These are phyloP conservation scores for Aureobasidium sp. DNA, from an alignment of 2,329 filamentous ascomycete genomes.

Conservation along the genomic window DNA sequence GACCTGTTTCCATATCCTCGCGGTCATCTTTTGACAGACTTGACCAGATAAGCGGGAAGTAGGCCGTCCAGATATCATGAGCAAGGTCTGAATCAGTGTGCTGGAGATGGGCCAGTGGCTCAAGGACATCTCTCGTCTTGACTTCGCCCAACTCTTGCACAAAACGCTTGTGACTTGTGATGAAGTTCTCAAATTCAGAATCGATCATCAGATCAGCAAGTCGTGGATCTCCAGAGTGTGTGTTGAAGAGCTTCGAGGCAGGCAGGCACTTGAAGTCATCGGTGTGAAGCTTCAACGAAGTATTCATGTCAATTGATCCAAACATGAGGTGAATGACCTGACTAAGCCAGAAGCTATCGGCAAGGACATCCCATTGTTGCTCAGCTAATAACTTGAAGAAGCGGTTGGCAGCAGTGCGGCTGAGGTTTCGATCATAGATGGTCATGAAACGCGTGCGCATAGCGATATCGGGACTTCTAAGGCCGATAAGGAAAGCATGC, in stretches of 20 bases:
- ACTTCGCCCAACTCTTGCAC: conserved; percentile 76
- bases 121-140: conserved; percentile 78
- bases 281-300: conserved; percentile 66
- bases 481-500: conserved; percentile 94
- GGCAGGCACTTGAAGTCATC: conserved; percentile 80
- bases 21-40: conserved; percentile 81
- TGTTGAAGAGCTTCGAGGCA: conserved; percentile 64
- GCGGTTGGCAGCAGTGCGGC: conserved; percentile 82
- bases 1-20: conserved; percentile 78
- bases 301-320: conserved; percentile 80
- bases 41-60: conserved; percentile 94
- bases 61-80: conserved; percentile 79
- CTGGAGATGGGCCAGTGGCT: conserved; percentile 85
- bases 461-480: conserved; percentile 83
- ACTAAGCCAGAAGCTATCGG: conserved; percentile 92
- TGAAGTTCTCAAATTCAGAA: conserved; percentile 71
- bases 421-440: conserved; percentile 91
- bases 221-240: conserved; percentile 63
- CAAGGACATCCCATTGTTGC: conserved; percentile 95
- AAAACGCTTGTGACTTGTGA: conserved; percentile 75
- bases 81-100: conserved; percentile 77
- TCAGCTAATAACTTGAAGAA: conserved; percentile 81
- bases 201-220: conserved; percentile 65
- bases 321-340: conserved; percentile 92
- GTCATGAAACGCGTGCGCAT: conserved; percentile 96